Percentiles rank a stretch among this genome's conserved stretches.
Evolutionary conservation across 352 stramenopile species (phyloP).

Genomic region (Phytophthora agathidicida): DNA sequence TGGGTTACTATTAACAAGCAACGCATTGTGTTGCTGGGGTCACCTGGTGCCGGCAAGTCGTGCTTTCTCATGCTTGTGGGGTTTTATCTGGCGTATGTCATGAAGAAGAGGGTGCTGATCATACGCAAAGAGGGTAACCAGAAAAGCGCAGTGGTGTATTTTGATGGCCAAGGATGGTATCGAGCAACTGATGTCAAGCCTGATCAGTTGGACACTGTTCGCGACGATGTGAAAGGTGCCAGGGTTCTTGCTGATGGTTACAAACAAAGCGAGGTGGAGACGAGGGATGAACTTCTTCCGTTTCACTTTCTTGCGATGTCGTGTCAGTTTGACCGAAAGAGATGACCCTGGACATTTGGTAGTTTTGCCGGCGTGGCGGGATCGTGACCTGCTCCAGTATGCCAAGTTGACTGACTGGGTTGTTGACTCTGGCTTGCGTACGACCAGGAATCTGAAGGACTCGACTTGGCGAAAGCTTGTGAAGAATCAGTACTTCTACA

Average conservation of each 20-base stretch:
- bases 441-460: neutral
- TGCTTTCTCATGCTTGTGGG: constrained; percentile 23
- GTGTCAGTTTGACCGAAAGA: no score
- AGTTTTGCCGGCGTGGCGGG: constrained; percentile 24
- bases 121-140: constrained; percentile 10
- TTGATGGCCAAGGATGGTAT: constrained; percentile 8
- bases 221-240: no score
- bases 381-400: constrained; percentile 20
- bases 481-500: constrained; percentile 22
- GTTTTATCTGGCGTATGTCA: constrained; percentile 15
- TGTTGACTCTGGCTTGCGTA: constrained; percentile 12
- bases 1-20: constrained; percentile 4
- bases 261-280: neutral
- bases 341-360: constrained; percentile 18
- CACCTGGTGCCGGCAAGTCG: constrained; percentile 20
- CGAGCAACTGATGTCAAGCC: no score
- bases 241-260: constrained; percentile 12
- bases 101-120: constrained; percentile 12
- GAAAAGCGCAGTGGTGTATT: constrained; percentile 8
- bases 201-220: no score
- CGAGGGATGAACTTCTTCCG: neutral
- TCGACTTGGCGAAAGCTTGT: constrained; percentile 1
- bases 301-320: constrained; percentile 17
- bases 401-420: constrained; percentile 26
- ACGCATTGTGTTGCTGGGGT: constrained; percentile 13